Base-by-base conservation (phyloP, 2,329 filamentous ascomycete species). In the Microsporum audouinii region DNA sequence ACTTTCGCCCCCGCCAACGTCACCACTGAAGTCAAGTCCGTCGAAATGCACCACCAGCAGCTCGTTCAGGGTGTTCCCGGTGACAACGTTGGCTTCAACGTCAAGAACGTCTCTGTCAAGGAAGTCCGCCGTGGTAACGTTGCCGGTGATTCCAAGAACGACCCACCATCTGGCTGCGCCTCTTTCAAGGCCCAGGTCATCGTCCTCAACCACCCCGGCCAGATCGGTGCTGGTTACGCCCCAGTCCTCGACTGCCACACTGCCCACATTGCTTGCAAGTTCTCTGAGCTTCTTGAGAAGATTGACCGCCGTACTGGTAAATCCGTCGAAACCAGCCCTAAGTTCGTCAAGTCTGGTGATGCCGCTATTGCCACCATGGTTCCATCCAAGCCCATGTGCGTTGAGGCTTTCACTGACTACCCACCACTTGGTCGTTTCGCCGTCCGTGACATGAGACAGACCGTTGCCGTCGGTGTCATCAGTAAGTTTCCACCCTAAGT, bases 41-140 rank as follows among this genome's bases (percentile, higher is more conserved):
- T 99, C 75, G 94, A 99, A 85, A 99, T 99, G 94, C 92, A 96
- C 87, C 92, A 97, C 91, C 90, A 96, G 85, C 91, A 96, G 88
- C 91, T 99, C 72, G 66, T 78, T 69, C 88, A 96, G 86, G 94
- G 94, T 89, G 76, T 89, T 70, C 94, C 94, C 76, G 94, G 94
- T 87, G 94, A 99, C 89, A 99, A 99, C 85, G 94, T 99, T 79
- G 94, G 94, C 75, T 99, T 99, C 91, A 99, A 99, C 89, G 92
- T 99, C 83, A 99, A 99, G 91, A 99, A 99, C 94, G 94, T 99
- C 76, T 97, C 94, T 80, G 94, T 99, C 83, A 99, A 99, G 91
- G 94, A 99, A 80, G 96, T 99, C 77, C 94, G 94, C 82, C 94
- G 94, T 95, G 94, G 94, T 77, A 97, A 99, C 88, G 94, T 99